Evolutionary conservation across 768 basidiomycete genomes (phyloP).

Genomic region (Boletus rubropictus): DNA sequence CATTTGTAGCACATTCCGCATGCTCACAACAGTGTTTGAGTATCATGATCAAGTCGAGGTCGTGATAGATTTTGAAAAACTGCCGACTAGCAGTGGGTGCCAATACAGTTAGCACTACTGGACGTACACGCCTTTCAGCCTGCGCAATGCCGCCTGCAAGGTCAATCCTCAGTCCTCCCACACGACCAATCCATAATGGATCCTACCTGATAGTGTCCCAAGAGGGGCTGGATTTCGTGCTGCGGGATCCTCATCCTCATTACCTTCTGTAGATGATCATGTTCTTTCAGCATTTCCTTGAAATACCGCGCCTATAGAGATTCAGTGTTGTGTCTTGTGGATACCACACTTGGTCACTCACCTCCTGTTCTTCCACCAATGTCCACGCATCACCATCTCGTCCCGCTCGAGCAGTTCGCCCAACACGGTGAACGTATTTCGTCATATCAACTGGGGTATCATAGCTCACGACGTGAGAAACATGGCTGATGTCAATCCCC

Average conservation of each 20-base stretch:
- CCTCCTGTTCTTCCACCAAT: slow-evolving; percentile 92
- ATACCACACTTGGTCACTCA: slow-evolving; percentile 22
- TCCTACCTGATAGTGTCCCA: slow-evolving; percentile 63
- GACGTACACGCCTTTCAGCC: slow-evolving; percentile 24
- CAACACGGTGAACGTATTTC: slow-evolving; percentile 97
- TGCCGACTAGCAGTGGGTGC: background rate
- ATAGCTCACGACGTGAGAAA: slow-evolving; percentile 91
- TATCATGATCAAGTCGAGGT: background rate
- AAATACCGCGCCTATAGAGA: slow-evolving; percentile 71
- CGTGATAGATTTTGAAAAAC: background rate
- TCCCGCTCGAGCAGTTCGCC: slow-evolving; percentile 92
- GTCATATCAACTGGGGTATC: slow-evolving; percentile 96
- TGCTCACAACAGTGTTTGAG: background rate
- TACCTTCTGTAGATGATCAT: slow-evolving; percentile 63
- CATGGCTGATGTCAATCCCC: slow-evolving; percentile 90
- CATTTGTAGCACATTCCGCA: background rate
- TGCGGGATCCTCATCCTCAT: slow-evolving; percentile 62
- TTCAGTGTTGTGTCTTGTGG: background rate
- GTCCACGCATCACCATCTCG: slow-evolving; percentile 88
- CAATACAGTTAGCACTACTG: slow-evolving; percentile 3
- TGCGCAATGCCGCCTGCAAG: slow-evolving; percentile 26
- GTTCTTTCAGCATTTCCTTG: slow-evolving; percentile 71
- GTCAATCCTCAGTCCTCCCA: slow-evolving; percentile 2
- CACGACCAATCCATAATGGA: background rate
- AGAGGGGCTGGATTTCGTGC: slow-evolving; percentile 51